Base-by-base conservation (phyloP, 2,329 filamentous ascomycete species). In the Dichotomopilus funicola region DNA sequence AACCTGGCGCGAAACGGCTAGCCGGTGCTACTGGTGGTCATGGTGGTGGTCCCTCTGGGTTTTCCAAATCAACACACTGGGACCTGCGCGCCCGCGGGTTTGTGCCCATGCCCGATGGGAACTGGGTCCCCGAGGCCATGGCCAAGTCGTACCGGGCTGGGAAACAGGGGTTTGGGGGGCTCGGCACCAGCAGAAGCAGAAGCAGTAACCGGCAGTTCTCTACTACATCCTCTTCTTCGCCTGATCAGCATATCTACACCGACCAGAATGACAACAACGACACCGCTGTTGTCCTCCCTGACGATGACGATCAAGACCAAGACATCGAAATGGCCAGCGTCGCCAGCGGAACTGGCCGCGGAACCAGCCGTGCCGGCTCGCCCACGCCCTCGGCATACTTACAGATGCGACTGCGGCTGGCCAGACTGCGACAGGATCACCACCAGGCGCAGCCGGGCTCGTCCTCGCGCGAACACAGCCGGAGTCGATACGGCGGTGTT, bases 61-160 rank as follows among this genome's bases (percentile, higher is more conserved):
- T 58, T 5, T n/a, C 35, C 8, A 64, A 64, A 8, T 68, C 71
- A 27, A 65, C 65, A 1, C 72, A 73, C 54, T 73, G 71, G 70
- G 66, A 68, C 35, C 58, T 72, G 5, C 57, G 64, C 11, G 58
- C 58, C 4, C 56, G 64, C 1, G 64, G 64, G 3, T 72, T 81
- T 13, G 76, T 79, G 2, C 76, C 74, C 58, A 75, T 80, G 72
- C 72, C 76, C 4, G 74, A 82, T 58, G 74, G 79, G n/a, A 73
- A 76, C 48, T 78, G 77, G 58, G 62, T 80, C 2, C 79, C 78
- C 5, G 78, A 82, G 59, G 71, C 72, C 2, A 69, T 82, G 42
- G 77, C 76, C 10, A 13, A 27, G 6, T 19, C 38, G 3, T 43
- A 41, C 6, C n/a, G 42, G n/a, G 11, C 42, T 8, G 27, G n/a